Evolutionary conservation across 768 basidiomycete genomes (phyloP).

Genomic region (Pholiota microspora): DNA sequence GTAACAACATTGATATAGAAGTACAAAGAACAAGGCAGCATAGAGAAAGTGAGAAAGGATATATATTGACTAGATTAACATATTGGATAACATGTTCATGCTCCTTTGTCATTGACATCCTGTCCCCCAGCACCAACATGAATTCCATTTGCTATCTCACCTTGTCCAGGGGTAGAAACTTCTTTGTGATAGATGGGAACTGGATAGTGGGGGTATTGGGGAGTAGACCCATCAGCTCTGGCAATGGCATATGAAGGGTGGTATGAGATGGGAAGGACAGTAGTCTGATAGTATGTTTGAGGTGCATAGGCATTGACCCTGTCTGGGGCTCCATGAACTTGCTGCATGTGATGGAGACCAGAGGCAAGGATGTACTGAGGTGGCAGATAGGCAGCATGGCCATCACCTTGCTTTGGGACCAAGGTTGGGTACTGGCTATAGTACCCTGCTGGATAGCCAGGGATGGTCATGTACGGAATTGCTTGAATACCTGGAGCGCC

Average conservation of each 20-base stretch:
- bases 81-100: background rate
- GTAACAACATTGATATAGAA: background rate
- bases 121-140: slow-evolving; percentile 20
- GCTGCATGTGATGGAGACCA: slow-evolving; percentile 37
- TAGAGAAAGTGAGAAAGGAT: background rate
- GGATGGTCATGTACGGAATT: slow-evolving; percentile 46
- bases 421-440: slow-evolving; percentile 54
- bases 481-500: slow-evolving; percentile 42
- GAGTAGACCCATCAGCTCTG: slow-evolving; percentile 27
- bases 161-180: slow-evolving; percentile 16
- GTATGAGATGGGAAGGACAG: slow-evolving; percentile 21
- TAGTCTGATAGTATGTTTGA: slow-evolving; percentile 23
- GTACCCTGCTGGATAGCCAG: slow-evolving; percentile 53
- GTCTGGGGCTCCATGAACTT: slow-evolving; percentile 35
- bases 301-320: slow-evolving; percentile 30
- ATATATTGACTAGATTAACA: background rate
- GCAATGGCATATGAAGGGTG: slow-evolving; percentile 28
- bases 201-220: slow-evolving; percentile 23
- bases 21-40: background rate
- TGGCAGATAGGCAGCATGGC: slow-evolving; percentile 45
- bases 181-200: slow-evolving; percentile 20
- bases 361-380: slow-evolving; percentile 48
- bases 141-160: slow-evolving; percentile 17
- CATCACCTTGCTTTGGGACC: slow-evolving; percentile 50
- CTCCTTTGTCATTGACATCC: slow-evolving; percentile 21